Evolutionary conservation across 768 basidiomycete species (phyloP).

Genomic region (Mycena albidolilacea): DNA sequence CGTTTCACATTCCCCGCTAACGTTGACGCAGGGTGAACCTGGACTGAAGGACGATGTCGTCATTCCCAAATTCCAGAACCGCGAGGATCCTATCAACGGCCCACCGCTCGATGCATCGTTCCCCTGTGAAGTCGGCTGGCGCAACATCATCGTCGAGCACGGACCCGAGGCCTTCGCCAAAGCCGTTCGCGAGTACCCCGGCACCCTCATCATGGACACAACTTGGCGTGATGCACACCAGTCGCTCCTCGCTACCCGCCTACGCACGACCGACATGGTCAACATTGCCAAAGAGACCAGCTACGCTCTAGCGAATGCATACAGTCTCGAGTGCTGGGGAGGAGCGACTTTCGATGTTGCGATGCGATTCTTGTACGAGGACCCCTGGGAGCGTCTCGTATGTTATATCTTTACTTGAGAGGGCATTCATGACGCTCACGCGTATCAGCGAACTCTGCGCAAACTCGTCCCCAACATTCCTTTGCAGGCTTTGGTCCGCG

Average conservation of each 20-base stretch:
- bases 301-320: constrained; percentile 94
- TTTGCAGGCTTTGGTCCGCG: constrained; percentile 97
- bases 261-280: constrained; percentile 96
- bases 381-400: constrained; percentile 98
- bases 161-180: constrained; percentile 99
- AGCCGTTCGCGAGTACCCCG: constrained; percentile 96
- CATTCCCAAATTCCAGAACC: constrained; percentile 85
- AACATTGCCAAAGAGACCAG: constrained; percentile 99
- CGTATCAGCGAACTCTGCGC: constrained; percentile 83
- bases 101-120: constrained; percentile 82
- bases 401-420: constrained; percentile 43
- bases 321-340: constrained; percentile 99
- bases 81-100: constrained; percentile 78
- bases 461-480: constrained; percentile 99
- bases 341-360: constrained; percentile 99
- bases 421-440: constrained; percentile 36
- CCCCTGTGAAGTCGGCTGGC: constrained; percentile 94
- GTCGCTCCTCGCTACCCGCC: constrained; percentile 94
- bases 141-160: constrained; percentile 98
- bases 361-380: constrained; percentile 99
- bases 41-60: constrained; percentile 92
- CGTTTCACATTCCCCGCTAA: constrained; percentile 1
- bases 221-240: constrained; percentile 99
- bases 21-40: constrained; percentile 81
- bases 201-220: constrained; percentile 97